Evolutionary conservation across 1,284 basidiomycete species (phyloP).

Genomic region (Paramarasmius palmivorus): DNA sequence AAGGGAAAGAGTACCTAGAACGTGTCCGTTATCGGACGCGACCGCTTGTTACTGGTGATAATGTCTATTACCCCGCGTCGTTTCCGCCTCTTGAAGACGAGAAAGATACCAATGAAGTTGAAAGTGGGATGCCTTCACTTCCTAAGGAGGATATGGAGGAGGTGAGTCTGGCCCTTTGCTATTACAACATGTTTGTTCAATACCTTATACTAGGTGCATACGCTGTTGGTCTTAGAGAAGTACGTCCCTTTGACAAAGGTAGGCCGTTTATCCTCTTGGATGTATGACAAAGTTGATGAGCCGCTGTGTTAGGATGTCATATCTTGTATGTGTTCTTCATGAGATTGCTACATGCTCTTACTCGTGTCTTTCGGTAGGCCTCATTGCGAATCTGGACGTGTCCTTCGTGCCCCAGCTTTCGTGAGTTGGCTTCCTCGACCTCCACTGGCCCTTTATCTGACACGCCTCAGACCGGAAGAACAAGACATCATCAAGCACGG

Average conservation of each 20-base stretch:
- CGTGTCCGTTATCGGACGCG: constrained; percentile 30
- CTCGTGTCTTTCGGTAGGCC: constrained; percentile 16
- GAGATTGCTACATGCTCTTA: constrained; percentile 11
- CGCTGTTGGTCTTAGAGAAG: constrained; percentile 46
- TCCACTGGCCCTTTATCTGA: not conserved
- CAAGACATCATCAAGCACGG: constrained; percentile 61
- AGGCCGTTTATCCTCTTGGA: constrained; percentile 8
- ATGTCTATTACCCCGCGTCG: constrained; percentile 1
- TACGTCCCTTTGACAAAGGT: constrained; percentile 65
- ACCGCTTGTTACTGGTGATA: not conserved
- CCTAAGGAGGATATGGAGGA: constrained; percentile 5
- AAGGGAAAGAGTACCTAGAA: constrained; percentile 53
- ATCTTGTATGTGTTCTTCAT: constrained; percentile 38
- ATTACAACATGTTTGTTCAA: not conserved
- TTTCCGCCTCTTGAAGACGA: not conserved
- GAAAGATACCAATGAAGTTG: not conserved
- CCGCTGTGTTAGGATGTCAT: constrained; percentile 44
- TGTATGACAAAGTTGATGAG: constrained; percentile 1
- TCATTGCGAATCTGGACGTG: constrained; percentile 47
- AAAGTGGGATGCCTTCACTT: not conserved
- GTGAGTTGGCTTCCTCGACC: constrained; percentile 20
- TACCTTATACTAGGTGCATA: not conserved
- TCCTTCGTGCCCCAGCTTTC: constrained; percentile 44
- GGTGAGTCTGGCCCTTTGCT: not conserved
- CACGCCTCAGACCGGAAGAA: constrained; percentile 48